Percentiles rank a stretch among this genome's conserved stretches.
These are phyloP conservation scores for Tanacetum coccineum DNA, from an alignment of 129 eudicot species.

Conservation along the genomic window DNA sequence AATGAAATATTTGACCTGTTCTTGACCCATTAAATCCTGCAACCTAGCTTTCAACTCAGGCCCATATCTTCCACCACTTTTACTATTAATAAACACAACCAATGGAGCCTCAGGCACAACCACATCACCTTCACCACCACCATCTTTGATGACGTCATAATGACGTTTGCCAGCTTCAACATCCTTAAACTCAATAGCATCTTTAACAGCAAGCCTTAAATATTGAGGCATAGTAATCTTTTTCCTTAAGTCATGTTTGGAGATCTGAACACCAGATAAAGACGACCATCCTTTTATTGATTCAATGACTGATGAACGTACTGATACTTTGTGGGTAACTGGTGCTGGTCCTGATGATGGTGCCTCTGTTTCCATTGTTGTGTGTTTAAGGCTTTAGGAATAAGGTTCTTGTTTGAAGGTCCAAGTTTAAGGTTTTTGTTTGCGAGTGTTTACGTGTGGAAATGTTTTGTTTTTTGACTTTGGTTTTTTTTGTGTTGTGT, in stretches of 20 bases:
- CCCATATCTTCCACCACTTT: conserved; percentile 91
- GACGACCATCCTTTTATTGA: conserved; percentile 63
- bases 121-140: conserved; percentile 16
- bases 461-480: conserved; percentile 11
- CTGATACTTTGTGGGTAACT: conserved; percentile 32
- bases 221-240: conserved; percentile 69
- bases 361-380: conserved; percentile 36
- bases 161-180: conserved; percentile 41
- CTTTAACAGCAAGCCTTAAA: conserved; percentile 60
- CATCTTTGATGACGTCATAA: conserved; percentile 28
- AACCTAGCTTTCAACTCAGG: conserved; percentile 60
- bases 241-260: conserved; percentile 48
- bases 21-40: conserved; percentile 74
- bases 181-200: conserved; percentile 49
- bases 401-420: conserved; percentile 19
- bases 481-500: conserved; percentile 1
- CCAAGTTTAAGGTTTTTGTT: neutral
- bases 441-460: conserved; percentile 20
- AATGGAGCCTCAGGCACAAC: conserved; percentile 57
- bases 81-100: conserved; percentile 75
- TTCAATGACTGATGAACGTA: conserved; percentile 67
- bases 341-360: conserved; percentile 26
- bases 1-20: conserved; percentile 53
- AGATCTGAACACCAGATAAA: conserved; percentile 50
- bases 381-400: neutral